A percentile compares a stretch with the other conserved stretches of the same genome.
These are phyloP conservation scores for Letharia columbiana DNA, from an alignment of 495 filamentous ascomycete genomes.

Conservation along the genomic window DNA sequence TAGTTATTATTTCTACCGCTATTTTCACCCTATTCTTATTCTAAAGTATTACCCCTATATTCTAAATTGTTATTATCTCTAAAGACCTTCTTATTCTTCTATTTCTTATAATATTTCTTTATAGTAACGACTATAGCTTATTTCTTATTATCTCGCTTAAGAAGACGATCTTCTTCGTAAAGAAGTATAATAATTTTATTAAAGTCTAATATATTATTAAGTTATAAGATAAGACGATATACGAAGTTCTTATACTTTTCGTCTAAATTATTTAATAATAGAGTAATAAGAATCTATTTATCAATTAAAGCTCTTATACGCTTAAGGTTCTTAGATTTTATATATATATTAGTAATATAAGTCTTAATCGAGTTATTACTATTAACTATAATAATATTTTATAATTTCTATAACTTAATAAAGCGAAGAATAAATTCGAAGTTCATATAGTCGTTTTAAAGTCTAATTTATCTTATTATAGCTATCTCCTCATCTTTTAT, in stretches of 20 bases:
- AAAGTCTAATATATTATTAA: background rate
- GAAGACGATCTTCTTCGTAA: background rate
- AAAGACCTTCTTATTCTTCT: background rate
- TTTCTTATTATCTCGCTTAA: background rate
- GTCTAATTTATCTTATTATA: background rate
- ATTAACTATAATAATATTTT: background rate
- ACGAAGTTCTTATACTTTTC: background rate
- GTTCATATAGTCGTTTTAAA: background rate
- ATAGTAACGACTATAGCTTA: background rate
- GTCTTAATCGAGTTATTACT: too few species aligned
- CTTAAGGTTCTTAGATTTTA: too few species aligned
- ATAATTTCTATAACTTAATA: background rate
- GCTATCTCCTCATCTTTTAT: background rate
- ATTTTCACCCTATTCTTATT: too few species aligned
- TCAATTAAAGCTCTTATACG: too few species aligned
- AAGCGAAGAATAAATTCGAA: background rate
- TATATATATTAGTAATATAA: too few species aligned
- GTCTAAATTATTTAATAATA: too few species aligned
- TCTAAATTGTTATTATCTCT: background rate
- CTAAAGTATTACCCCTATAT: too few species aligned
- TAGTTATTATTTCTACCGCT: too few species aligned
- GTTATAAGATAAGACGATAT: background rate
- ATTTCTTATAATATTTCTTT: too few species aligned
- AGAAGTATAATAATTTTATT: background rate
- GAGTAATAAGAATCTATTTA: too few species aligned